Percentiles rank a stretch among this genome's conserved stretches.
Conservation (phyloP, 2,329 filamentous ascomycete species). For the Moelleriella libera region DNA sequence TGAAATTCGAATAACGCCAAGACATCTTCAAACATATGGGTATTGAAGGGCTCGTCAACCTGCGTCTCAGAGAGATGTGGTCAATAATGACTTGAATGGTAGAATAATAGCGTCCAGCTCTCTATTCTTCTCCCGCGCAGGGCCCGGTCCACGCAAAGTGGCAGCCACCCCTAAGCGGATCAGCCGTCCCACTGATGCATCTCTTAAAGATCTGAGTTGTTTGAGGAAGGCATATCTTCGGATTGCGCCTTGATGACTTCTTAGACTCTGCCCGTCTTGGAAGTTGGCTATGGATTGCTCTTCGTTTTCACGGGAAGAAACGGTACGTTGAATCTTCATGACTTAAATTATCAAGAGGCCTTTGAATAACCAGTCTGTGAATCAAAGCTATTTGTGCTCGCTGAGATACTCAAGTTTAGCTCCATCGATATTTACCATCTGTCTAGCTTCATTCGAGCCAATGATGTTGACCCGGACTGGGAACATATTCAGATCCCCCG, state of each 20-base stretch:
- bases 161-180: background rate
- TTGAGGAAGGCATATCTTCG: background rate
- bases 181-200: background rate
- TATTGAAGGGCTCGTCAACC: constrained; percentile 1
- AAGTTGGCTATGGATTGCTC: background rate
- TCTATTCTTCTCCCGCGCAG: constrained; percentile 2
- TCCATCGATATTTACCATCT: constrained; percentile 30
- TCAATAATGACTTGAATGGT: constrained; percentile 5
- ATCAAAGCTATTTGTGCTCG: constrained; percentile 38
- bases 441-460: constrained; percentile 29
- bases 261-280: background rate
- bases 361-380: background rate
- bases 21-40: background rate
- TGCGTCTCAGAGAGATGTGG: background rate
- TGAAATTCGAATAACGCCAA: background rate
- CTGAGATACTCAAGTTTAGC: constrained; percentile 44
- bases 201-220: background rate
- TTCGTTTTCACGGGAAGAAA: constrained; percentile 5
- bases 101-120: constrained; percentile 3
- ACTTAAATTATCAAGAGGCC: background rate
- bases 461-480: constrained; percentile 28
- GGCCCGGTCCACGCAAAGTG: background rate
- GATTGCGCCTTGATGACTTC: background rate
- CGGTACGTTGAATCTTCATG: constrained; percentile 4
- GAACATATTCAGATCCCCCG: constrained; percentile 31